Conservation (phyloP, 495 filamentous ascomycete genomes). For the Beverwykella pulmonaria region DNA sequence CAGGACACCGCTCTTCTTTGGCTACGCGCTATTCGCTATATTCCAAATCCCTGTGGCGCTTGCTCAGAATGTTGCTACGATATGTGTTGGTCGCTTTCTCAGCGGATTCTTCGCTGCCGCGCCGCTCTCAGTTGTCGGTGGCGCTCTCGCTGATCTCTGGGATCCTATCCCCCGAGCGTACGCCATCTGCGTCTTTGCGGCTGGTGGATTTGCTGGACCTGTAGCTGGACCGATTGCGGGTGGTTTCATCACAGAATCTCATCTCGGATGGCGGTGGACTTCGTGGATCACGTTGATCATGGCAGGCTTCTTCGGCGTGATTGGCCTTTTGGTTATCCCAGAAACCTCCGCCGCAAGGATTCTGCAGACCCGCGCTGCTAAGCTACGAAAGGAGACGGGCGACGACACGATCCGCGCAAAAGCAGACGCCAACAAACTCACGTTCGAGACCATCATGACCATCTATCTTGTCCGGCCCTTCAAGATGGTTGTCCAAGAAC, state of each 20-base stretch:
- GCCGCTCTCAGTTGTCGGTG: slow-evolving; percentile 64
- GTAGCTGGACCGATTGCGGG: slow-evolving; percentile 45
- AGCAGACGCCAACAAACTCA: slow-evolving; percentile 58
- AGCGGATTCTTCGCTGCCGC: slow-evolving; percentile 65
- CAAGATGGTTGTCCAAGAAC: slow-evolving; percentile 63
- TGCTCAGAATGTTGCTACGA: slow-evolving; percentile 60
- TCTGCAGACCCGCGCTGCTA: slow-evolving; percentile 58
- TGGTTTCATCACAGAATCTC: slow-evolving; percentile 45
- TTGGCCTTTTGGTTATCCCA: slow-evolving; percentile 53
- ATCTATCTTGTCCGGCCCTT: slow-evolving; percentile 65
- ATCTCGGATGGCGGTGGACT: slow-evolving; percentile 52
- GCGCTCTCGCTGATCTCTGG: slow-evolving; percentile 66
- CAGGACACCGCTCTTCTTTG: slow-evolving; percentile 58
- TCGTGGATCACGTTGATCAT: slow-evolving; percentile 67
- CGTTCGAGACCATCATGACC: slow-evolving; percentile 50
- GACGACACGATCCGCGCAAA: slow-evolving; percentile 64
- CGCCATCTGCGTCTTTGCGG: slow-evolving; percentile 61
- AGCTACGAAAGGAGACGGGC: slow-evolving; percentile 60
- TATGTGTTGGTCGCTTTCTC: slow-evolving; percentile 66
- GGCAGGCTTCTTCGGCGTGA: slow-evolving; percentile 52
- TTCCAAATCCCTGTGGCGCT: slow-evolving; percentile 67
- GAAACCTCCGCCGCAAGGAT: slow-evolving; percentile 65
- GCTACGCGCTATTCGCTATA: slow-evolving; percentile 59
- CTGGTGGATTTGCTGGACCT: slow-evolving; percentile 43
- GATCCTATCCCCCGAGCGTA: slow-evolving; percentile 62